Conservation (phyloP, 2,329 filamentous ascomycete genomes). For the Cladosporium sp. region DNA sequence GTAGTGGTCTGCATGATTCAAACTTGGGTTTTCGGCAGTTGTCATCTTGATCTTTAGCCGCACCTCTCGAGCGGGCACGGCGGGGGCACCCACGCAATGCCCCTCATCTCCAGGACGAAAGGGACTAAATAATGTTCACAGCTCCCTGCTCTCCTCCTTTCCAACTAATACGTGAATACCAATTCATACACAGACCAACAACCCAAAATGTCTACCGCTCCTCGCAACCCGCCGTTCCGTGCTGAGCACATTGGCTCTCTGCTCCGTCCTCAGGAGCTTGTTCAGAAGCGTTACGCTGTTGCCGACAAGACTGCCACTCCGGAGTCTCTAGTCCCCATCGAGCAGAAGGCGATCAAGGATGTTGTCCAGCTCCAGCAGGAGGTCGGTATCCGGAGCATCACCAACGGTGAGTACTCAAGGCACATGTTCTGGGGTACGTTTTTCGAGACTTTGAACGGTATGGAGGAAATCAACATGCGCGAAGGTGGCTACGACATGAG, state of each 20-base stretch:
- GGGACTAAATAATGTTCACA: too few relatives aligned
- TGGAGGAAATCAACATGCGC: conserved; percentile 44
- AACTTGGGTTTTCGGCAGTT: neutral
- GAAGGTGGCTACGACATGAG: conserved; percentile 35
- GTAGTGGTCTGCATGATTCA: neutral
- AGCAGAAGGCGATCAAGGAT: conserved; percentile 29
- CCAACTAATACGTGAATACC: neutral
- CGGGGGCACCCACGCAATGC: conserved; percentile 1
- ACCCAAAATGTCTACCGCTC: conserved; percentile 24
- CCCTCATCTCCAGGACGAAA: neutral
- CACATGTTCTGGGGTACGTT: conserved; percentile 31
- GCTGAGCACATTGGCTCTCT: conserved; percentile 70
- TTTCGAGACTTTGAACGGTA: conserved; percentile 36
- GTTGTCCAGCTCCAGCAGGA: conserved; percentile 31
- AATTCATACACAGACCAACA: neutral
- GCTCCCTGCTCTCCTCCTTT: too few relatives aligned
- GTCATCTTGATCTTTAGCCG: neutral
- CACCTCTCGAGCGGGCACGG: neutral
- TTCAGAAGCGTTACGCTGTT: conserved; percentile 53
- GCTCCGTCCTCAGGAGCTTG: conserved; percentile 58
- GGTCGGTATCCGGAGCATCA: conserved; percentile 28
- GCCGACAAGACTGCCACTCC: conserved; percentile 26
- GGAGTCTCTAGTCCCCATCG: conserved; percentile 26
- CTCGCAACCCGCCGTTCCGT: conserved; percentile 56
- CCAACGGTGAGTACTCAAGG: conserved; percentile 31